A percentile compares a stretch with the other conserved stretches of the same genome.
Evolutionary conservation across 495 filamentous ascomycete species (phyloP).

Genomic region (Penicillium herquei): DNA sequence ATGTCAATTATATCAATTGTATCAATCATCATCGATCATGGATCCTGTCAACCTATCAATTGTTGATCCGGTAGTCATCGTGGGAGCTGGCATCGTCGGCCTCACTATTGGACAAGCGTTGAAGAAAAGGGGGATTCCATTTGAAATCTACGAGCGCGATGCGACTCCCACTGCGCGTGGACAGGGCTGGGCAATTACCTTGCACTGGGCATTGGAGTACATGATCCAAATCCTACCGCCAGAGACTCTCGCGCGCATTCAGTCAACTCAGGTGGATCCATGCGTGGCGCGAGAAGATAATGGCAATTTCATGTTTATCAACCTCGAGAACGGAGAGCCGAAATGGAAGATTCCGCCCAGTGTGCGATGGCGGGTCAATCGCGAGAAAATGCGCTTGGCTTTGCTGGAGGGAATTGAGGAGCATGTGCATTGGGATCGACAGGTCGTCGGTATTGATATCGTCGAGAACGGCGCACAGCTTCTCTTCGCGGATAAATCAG

Average conservation of each 20-base stretch:
- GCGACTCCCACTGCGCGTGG: constrained; percentile 33
- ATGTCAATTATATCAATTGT: too few species aligned
- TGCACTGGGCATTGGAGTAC: constrained; percentile 56
- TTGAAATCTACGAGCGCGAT: constrained; percentile 57
- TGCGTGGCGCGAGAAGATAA: constrained; percentile 25
- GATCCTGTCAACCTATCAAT: too few species aligned
- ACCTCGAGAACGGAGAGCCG: constrained; percentile 25
- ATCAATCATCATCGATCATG: too few species aligned
- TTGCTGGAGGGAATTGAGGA: constrained; percentile 26
- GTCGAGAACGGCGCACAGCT: constrained; percentile 9
- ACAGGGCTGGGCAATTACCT: constrained; percentile 58
- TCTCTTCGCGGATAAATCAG: constrained; percentile 18
- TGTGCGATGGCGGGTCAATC: constrained; percentile 27
- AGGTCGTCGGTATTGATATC: constrained; percentile 12
- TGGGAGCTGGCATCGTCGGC: constrained; percentile 58
- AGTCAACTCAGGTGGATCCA: constrained; percentile 50
- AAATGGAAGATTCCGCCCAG: constrained; percentile 27
- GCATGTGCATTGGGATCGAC: constrained; percentile 23
- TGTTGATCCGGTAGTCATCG: constrained; percentile 43
- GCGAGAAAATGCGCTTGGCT: constrained; percentile 23
- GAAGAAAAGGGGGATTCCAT: constrained; percentile 40
- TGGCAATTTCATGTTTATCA: constrained; percentile 32
- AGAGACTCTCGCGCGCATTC: constrained; percentile 41
- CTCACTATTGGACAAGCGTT: constrained; percentile 56
- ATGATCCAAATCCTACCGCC: constrained; percentile 49